Base-by-base conservation (phyloP, 768 basidiomycete species). In the Mycena sanguinolenta region DNA sequence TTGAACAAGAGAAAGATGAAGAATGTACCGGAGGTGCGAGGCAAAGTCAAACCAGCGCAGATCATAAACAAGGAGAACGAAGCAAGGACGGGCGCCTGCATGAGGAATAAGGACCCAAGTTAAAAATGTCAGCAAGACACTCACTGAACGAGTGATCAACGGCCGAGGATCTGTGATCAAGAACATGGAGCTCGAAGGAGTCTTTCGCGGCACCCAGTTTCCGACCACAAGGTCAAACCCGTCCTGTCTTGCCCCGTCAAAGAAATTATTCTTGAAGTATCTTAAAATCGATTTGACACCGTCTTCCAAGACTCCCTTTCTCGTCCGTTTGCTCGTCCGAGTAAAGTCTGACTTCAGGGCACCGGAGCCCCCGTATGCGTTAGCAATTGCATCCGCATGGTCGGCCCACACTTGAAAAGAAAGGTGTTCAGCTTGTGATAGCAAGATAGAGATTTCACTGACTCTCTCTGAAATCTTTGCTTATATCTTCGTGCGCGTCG, bases 271-370 rank as follows among this genome's bases (percentile, higher is more conserved):
- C 86, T 92, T 96, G 74, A 98, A 77, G 77, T 99, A 99, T 70
- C 98, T 89, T 82, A 90, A 84, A 0, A 90, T 78, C 27, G 93
- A 92, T 79, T 98, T 99, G 80, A 89, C 85, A 0, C 94, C 94
- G 80, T 99, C 98, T 75, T 96, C 91, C 44, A 98, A 75, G 28
- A 82, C 79, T 36, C 98, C 98, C 69, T 91, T 89, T 60, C 84
- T 89, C 3, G 96, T 96, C 38, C 98, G 88, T 79, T 92, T 92
- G 75, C 95, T 96, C 0, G 96, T 98, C 59, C 97, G 87, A 21
- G 97, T 99, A 78, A 96, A 98, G 80, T 99, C 98, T 0, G 96
- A 95, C 80, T 99, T 99, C 74, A 99, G 81, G 2, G 98, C 98
- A 16, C 94, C 97, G 34, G 97, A 96, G 23, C 98, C 98, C 55